A percentile compares a stretch with the other conserved stretches of the same genome.
Evolutionary conservation across 257 asterid genomes (phyloP).

Genomic region (Fraxinus excelsior): DNA sequence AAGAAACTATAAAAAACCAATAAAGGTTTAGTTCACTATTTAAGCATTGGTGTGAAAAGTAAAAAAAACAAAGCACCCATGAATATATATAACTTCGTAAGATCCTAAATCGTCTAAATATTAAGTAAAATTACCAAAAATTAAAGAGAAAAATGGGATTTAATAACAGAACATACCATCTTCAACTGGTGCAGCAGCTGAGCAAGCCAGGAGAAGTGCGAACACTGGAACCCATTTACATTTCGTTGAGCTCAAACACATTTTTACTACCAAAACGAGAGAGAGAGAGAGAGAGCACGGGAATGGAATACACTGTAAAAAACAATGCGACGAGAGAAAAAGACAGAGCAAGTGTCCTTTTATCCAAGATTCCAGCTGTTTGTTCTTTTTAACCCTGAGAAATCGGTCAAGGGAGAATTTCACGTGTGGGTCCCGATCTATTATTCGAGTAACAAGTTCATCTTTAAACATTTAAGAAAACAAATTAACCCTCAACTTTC

Average conservation of each 20-base stretch:
- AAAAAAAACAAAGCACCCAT: background rate
- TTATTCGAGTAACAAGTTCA: background rate
- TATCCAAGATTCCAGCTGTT: constrained; percentile 2
- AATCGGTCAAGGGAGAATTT: background rate
- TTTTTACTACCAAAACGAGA: constrained; percentile 30
- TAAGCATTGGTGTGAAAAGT: background rate
- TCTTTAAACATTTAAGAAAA: background rate
- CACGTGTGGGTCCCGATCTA: background rate
- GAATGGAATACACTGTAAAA: background rate
- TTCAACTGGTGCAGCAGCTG: constrained; percentile 36
- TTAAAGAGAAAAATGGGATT: background rate
- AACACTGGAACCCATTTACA: constrained; percentile 29
- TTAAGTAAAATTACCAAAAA: background rate
- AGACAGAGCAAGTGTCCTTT: background rate
- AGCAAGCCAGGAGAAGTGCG: constrained; percentile 26
- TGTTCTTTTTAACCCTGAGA: background rate
- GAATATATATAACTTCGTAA: background rate
- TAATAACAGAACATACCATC: constrained; percentile 36
- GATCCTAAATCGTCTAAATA: background rate
- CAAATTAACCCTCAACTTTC: background rate
- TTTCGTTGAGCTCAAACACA: constrained; percentile 28
- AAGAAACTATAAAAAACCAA: background rate
- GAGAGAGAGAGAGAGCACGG: constrained; percentile 13
- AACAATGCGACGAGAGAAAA: background rate
- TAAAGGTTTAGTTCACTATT: background rate